Evolutionary conservation across 108 stramenopile genomes (phyloP).

Genomic region (Pinguiococcus pyrenoidosus): DNA sequence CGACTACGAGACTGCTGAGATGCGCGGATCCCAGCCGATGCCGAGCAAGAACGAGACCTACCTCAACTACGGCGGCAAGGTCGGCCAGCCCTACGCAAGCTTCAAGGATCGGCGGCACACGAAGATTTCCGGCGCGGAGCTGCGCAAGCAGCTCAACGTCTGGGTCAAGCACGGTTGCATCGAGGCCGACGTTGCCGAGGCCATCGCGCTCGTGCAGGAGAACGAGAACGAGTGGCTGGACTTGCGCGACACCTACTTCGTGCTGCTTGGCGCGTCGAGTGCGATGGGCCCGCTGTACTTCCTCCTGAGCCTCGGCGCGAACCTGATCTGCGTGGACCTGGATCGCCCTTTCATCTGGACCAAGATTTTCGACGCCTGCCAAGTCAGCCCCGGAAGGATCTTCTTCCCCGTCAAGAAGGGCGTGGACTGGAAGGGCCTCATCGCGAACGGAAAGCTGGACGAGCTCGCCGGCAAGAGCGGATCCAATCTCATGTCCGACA

Average conservation of each 20-base stretch:
- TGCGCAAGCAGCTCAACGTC: slow-evolving; percentile 61
- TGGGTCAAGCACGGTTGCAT: slow-evolving; percentile 91
- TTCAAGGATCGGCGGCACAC: neutral
- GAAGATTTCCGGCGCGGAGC: slow-evolving; percentile 39
- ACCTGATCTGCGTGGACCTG: slow-evolving; percentile 83
- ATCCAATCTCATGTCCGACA: slow-evolving; percentile 80
- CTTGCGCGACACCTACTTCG: slow-evolving; percentile 71
- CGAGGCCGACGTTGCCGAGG: slow-evolving; percentile 79
- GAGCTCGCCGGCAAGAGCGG: slow-evolving; percentile 43
- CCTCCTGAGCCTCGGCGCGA: slow-evolving; percentile 80
- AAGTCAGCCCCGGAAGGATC: slow-evolving; percentile 65
- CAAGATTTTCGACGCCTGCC: slow-evolving; percentile 62
- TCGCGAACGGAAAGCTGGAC: slow-evolving; percentile 18
- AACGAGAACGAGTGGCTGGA: neutral
- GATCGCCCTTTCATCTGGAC: slow-evolving; percentile 79
- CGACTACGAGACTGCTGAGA: slow-evolving; percentile 61
- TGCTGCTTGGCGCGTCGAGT: slow-evolving; percentile 85
- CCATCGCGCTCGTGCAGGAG: slow-evolving; percentile 62
- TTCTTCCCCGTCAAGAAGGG: slow-evolving; percentile 75
- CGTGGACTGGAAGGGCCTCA: slow-evolving; percentile 49
- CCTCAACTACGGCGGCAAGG: neutral
- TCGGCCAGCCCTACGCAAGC: neutral
- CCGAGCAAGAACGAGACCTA: slow-evolving; percentile 9
- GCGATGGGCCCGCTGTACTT: slow-evolving; percentile 94
- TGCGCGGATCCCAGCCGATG: slow-evolving; percentile 45